Conservation (phyloP, 805 yeast species). For the Kluyveromyces wickerhamii region DNA sequence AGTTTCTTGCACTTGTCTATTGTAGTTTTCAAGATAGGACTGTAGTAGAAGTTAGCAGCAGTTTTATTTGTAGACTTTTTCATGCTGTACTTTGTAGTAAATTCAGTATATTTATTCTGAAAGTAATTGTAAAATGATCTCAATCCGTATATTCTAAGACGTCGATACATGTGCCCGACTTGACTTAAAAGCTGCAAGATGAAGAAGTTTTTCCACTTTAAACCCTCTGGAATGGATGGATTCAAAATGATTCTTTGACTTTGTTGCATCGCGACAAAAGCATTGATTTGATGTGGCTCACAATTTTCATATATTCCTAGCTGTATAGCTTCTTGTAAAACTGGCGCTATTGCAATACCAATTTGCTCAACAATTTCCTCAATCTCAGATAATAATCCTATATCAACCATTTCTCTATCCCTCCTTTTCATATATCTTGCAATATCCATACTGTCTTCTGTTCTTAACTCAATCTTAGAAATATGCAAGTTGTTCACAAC, state of each 20-base stretch:
- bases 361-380: slow-evolving; percentile 45
- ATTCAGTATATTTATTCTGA: slow-evolving; percentile 47
- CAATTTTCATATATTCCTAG: slow-evolving; percentile 53
- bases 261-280: slow-evolving; percentile 63
- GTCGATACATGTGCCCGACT: slow-evolving; percentile 61
- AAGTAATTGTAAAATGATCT: slow-evolving; percentile 66
- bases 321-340: slow-evolving; percentile 54
- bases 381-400: slow-evolving; percentile 48
- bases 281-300: slow-evolving; percentile 62
- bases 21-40: slow-evolving; percentile 39
- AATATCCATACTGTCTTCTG: slow-evolving; percentile 78
- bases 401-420: slow-evolving; percentile 49
- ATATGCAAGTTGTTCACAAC: slow-evolving; percentile 67
- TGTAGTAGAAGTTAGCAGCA: slow-evolving; percentile 54
- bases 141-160: slow-evolving; percentile 77
- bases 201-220: slow-evolving; percentile 65
- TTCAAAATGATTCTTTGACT: slow-evolving; percentile 50
- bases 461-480: slow-evolving; percentile 73
- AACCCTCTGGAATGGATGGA: slow-evolving; percentile 52
- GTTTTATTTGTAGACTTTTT: slow-evolving; percentile 58
- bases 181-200: slow-evolving; percentile 55
- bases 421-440: slow-evolving; percentile 68
- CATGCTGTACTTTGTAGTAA: slow-evolving; percentile 47
- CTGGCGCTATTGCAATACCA: slow-evolving; percentile 60
- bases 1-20: slow-evolving; percentile 38